These are phyloP conservation scores for Pyronema omphalodes DNA, from an alignment of 495 filamentous ascomycete species.

Conservation along the genomic window DNA sequence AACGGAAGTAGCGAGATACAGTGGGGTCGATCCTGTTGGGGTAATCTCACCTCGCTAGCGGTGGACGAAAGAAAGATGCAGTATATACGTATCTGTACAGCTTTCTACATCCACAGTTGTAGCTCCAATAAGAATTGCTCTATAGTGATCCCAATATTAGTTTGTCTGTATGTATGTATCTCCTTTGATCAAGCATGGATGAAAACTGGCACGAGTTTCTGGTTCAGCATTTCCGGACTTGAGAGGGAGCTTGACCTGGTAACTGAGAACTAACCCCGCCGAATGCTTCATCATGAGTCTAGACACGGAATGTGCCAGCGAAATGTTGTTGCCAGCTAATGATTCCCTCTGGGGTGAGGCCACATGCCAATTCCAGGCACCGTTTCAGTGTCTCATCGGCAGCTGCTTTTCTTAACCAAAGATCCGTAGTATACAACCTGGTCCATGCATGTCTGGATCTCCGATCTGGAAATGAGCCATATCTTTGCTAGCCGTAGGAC, in stretches of 20 bases:
- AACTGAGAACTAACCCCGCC: too few relatives aligned
- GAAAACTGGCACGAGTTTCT: neutral
- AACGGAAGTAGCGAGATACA: neutral
- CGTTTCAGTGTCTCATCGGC: neutral
- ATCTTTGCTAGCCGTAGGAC: too few relatives aligned
- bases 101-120: neutral
- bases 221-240: too few relatives aligned
- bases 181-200: neutral
- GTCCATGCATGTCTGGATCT: too few relatives aligned
- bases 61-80: neutral
- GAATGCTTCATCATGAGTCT: too few relatives aligned
- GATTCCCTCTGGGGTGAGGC: neutral
- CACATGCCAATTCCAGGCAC: neutral
- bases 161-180: neutral
- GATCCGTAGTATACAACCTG: neutral
- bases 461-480: too few relatives aligned
- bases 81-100: neutral
- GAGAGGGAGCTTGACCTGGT: too few relatives aligned
- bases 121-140: neutral
- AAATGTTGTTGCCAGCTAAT: neutral
- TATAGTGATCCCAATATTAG: neutral
- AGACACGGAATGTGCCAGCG: neutral
- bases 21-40: neutral
- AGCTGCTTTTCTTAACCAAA: neutral
- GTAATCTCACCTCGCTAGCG: neutral